A percentile compares a stretch with the other conserved stretches of the same genome.
phyloP scores from a whole-genome alignment of 768 basidiomycete genomes.

The Pleurotus ostreatus region DNA sequence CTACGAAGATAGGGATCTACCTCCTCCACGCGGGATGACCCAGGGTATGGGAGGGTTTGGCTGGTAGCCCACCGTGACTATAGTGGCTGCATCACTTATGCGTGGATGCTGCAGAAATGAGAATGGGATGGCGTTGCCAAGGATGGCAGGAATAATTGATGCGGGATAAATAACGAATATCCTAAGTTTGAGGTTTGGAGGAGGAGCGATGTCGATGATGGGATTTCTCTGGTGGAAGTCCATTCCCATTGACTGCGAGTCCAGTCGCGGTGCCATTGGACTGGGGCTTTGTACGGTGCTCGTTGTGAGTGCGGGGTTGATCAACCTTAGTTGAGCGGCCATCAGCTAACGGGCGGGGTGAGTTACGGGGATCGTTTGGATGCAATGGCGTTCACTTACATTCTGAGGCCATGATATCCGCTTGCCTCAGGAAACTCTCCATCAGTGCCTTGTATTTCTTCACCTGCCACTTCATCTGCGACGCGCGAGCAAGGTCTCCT shows the following conservation, averaged over 20 bases:
- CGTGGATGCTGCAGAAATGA: too few relatives aligned
- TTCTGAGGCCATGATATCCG: slow-evolving; percentile 64
- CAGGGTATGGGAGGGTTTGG: too few relatives aligned
- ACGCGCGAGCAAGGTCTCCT: slow-evolving; percentile 70
- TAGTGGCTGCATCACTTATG: too few relatives aligned
- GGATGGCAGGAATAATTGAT: too few relatives aligned
- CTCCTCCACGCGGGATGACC: too few relatives aligned
- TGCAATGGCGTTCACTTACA: slow-evolving; percentile 33
- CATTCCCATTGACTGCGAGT: not conserved
- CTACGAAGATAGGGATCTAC: too few relatives aligned
- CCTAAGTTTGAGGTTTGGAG: slow-evolving; percentile 5
- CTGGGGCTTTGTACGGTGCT: not conserved
- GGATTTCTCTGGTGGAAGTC: not conserved
- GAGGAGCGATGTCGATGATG: slow-evolving; percentile 4
- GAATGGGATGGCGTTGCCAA: too few relatives aligned
- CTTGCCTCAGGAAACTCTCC: slow-evolving; percentile 78
- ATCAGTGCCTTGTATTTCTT: slow-evolving; percentile 76
- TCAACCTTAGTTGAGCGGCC: not conserved
- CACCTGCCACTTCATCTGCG: slow-evolving; percentile 81
- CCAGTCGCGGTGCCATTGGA: not conserved
- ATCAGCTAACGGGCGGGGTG: not conserved
- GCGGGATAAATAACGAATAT: too few relatives aligned
- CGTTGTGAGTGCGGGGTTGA: not conserved
- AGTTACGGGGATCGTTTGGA: not conserved
- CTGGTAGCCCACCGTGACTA: too few relatives aligned